Conservation (phyloP, 2,329 filamentous ascomycete genomes). For the Lachnellula subtilissima region DNA sequence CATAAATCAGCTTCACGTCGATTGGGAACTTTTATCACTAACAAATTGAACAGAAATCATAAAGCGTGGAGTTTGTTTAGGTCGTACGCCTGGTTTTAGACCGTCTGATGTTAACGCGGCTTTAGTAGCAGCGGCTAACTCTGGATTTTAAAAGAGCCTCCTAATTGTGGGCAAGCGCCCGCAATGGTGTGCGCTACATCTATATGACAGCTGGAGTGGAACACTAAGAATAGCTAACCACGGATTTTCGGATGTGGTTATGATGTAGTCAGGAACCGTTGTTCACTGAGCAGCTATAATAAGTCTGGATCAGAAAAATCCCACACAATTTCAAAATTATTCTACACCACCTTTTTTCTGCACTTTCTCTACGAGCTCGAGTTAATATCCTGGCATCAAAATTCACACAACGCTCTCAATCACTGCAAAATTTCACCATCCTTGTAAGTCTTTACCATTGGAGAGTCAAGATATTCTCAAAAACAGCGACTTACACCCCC, state of each 20-base stretch:
- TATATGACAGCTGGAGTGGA: neutral
- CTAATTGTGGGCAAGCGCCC: neutral
- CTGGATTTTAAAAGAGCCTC: constrained; percentile 1
- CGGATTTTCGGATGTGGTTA: neutral
- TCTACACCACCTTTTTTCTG: no score
- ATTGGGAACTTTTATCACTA: neutral
- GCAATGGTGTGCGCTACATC: neutral
- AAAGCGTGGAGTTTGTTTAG: constrained; percentile 27
- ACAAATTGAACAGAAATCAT: constrained; percentile 24
- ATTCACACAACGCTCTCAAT: no score
- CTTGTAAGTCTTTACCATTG: no score
- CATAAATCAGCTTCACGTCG: neutral
- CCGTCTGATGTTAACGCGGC: constrained; percentile 31
- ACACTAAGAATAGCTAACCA: neutral
- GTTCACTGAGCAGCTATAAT: neutral
- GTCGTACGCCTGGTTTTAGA: constrained; percentile 29
- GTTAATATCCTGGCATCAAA: no score
- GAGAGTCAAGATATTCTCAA: no score
- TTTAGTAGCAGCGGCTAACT: constrained; percentile 23
- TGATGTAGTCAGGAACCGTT: neutral
- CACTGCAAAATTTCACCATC: no score
- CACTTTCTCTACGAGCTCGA: no score
- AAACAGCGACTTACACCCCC: no score
- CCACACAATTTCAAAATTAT: neutral
- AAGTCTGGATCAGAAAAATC: neutral